Evolutionary conservation across 306 rosid genomes (phyloP), one percentile per base, ranked within the genome.

Genomic region (Dicorynia guianensis): DNA sequence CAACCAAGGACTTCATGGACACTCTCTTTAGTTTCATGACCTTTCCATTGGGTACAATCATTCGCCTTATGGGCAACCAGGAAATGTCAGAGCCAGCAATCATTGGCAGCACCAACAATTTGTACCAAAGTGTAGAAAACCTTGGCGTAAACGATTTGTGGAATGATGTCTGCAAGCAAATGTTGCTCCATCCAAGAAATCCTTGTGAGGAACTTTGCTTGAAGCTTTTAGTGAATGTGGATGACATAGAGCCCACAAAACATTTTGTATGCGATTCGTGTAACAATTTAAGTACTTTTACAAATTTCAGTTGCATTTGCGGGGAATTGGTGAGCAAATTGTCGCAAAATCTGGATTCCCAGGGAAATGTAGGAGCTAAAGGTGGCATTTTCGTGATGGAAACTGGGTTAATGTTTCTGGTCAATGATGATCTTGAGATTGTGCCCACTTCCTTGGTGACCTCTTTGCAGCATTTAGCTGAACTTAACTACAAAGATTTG

Each of bases 31-130:
- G 76, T 43, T 81, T 81, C 70, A 75, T 81, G 14, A 71, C 79
- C 39, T 79, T 76, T 81, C 85, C 79, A 38, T 14, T 81, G 43
- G 82, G 79, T 58, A 81, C 82, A 10, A 71, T 81, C 53, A 49
- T 48, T 25, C 56, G 79, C 11, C 54, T 71, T 17, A 34, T 76
- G 4, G 57, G 57, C 8, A 71, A 76, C 4, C 64, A 43, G 12
- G 58, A 43, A 34, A n/a, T n/a, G n/a, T n/a, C n/a, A n/a, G n/a
- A n/a, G n/a, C 60, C 58, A 40, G 14, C 43, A 34, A 61, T 74
- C 8, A 34, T 60, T 69, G 84, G 84, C 10, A 75, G 84, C 50
- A 78, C 70, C 67, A 55, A 43, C n/a, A n/a, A n/a, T n/a, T n/a
- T n/a, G n/a, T n/a, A n/a, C n/a, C n/a, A n/a, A n/a, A n/a, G n/a